Conservation (phyloP, 2,329 filamentous ascomycete genomes). For the Pseudocercospora macadamiae region DNA sequence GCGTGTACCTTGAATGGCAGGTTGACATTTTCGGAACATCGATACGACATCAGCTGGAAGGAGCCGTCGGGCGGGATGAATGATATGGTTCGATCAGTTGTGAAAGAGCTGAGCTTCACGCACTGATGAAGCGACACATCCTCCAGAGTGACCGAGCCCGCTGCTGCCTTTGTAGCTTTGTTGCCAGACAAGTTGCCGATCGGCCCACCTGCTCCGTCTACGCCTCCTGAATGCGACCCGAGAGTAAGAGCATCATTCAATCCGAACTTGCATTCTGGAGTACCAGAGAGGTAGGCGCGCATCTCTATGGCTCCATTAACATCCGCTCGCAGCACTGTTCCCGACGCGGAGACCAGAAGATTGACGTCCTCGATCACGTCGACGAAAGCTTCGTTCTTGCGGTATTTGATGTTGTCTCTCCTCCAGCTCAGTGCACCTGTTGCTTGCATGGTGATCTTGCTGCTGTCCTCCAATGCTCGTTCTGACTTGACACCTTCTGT, state of each 20-base stretch:
- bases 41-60: conserved; percentile 98
- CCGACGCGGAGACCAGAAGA: conserved; percentile 96
- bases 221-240: conserved; percentile 57
- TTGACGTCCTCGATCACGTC: conserved; percentile 99
- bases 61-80: conserved; percentile 97
- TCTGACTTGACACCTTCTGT: conserved; percentile 98
- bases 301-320: conserved; percentile 98
- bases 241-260: conserved; percentile 92
- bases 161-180: conserved; percentile 92
- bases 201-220: conserved; percentile 59
- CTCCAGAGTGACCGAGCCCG: conserved; percentile 91
- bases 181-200: conserved; percentile 77
- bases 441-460: conserved; percentile 98
- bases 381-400: conserved; percentile 99
- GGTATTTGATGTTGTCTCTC: conserved; percentile 95
- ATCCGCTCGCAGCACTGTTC: conserved; percentile 90
- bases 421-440: conserved; percentile 97
- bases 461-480: conserved; percentile 80
- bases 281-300: conserved; percentile 95
- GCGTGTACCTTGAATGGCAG: conserved; percentile 98
- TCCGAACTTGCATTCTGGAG: conserved; percentile 97
- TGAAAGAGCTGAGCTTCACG: conserved; percentile 95
- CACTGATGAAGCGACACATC: conserved; percentile 99
- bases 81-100: conserved; percentile 93
- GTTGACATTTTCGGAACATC: conserved; percentile 97